Percentiles rank a stretch among this genome's conserved stretches.
Conservation (phyloP, 2,329 filamentous ascomycete genomes). For the Paraphaeosphaeria sporulosa region DNA sequence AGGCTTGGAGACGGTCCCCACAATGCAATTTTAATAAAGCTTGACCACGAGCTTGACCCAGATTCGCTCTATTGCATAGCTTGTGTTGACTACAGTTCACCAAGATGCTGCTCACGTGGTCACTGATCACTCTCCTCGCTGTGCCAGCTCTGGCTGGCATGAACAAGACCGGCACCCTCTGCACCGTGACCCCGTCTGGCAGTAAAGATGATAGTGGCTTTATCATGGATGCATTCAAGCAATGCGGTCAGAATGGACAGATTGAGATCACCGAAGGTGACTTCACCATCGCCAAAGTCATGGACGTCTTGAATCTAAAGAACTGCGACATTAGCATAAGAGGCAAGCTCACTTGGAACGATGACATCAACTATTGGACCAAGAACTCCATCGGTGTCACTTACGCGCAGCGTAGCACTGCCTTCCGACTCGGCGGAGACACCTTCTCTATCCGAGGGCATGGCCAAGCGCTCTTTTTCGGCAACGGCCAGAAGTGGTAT, state of each 20-base stretch:
- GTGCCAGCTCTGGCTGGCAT: slow-evolving; percentile 26
- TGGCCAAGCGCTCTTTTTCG: slow-evolving; percentile 35
- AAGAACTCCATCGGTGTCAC: slow-evolving; percentile 31
- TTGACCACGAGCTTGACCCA: slow-evolving; percentile 6
- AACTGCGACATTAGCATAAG: slow-evolving; percentile 39
- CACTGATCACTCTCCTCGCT: slow-evolving; percentile 19
- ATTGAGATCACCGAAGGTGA: slow-evolving; percentile 34
- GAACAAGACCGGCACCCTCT: slow-evolving; percentile 32
- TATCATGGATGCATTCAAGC: slow-evolving; percentile 39
- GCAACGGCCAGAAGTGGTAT: slow-evolving; percentile 42
- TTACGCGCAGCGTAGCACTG: slow-evolving; percentile 32
- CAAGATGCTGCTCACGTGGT: slow-evolving; percentile 19
- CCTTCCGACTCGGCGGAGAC: slow-evolving; percentile 33
- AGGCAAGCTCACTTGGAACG: slow-evolving; percentile 36
- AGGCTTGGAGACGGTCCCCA: slow-evolving; percentile 15
- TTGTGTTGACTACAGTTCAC: slow-evolving; percentile 9
- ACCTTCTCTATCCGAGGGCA: slow-evolving; percentile 34
- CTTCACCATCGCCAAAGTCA: slow-evolving; percentile 38
- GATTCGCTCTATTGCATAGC: slow-evolving; percentile 4
- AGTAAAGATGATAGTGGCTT: slow-evolving; percentile 31
- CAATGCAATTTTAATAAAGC: slow-evolving; percentile 24
- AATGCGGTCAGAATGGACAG: slow-evolving; percentile 36
- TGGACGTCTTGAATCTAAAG: slow-evolving; percentile 33
- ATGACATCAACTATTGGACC: slow-evolving; percentile 38
- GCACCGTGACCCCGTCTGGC: slow-evolving; percentile 33